Evolutionary conservation across 192 early-diverging fungal genomes (phyloP).

Genomic region (Umbelopsis isabellina): DNA sequence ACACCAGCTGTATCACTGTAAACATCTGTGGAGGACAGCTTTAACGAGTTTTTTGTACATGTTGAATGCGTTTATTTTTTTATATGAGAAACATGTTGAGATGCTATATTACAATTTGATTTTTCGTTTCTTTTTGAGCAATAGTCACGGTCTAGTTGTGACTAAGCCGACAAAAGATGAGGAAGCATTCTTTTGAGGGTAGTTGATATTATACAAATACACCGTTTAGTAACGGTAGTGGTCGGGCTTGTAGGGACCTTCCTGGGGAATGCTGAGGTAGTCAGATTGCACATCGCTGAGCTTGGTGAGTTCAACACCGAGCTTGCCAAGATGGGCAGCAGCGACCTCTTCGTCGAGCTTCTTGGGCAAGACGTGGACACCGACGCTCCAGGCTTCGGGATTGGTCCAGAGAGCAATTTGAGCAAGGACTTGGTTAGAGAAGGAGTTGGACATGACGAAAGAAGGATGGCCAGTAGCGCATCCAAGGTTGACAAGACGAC

Average conservation of each 20-base stretch:
- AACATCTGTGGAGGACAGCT: too few relatives aligned
- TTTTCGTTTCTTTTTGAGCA: constrained; percentile 1
- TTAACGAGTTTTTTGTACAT: constrained; percentile 20
- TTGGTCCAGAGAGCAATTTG: constrained; percentile 99
- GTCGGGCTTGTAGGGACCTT: constrained; percentile 96
- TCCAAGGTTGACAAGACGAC: constrained; percentile 98
- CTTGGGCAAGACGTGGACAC: constrained; percentile 99
- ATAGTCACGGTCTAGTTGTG: background rate
- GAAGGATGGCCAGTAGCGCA: constrained; percentile 99
- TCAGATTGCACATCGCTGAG: constrained; percentile 64
- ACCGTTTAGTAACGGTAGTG: constrained; percentile 90
- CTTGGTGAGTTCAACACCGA: constrained; percentile 93
- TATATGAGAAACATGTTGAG: constrained; percentile 26
- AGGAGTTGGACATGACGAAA: constrained; percentile 99
- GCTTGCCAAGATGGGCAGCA: constrained; percentile 89
- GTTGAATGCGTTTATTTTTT: constrained; percentile 26
- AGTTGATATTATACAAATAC: constrained; percentile 13
- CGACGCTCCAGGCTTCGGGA: constrained; percentile 81
- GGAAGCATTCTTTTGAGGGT: constrained; percentile 9
- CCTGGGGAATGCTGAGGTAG: constrained; percentile 81
- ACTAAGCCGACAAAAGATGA: background rate
- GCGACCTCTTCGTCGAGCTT: constrained; percentile 99
- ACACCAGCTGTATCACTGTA: background rate
- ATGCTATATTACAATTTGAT: constrained; percentile 25
- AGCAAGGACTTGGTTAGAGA: constrained; percentile 98